These are phyloP conservation scores for Orbilia blumenaviensis DNA, from an alignment of 2,329 filamentous ascomycete genomes.

Conservation along the genomic window DNA sequence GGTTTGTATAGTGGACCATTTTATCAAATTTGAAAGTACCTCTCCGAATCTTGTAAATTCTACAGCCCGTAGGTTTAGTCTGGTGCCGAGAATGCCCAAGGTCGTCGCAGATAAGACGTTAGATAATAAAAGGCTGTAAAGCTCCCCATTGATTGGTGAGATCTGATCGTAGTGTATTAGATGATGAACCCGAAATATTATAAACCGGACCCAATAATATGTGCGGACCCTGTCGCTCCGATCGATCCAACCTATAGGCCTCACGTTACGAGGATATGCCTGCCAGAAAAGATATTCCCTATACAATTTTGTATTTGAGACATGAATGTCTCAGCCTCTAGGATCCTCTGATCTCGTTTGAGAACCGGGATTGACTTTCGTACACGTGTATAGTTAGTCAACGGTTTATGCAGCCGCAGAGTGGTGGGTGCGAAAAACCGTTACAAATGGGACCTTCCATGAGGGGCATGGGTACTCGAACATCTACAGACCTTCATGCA, in stretches of 20 bases:
- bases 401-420: background rate
- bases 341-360: background rate
- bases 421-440: background rate
- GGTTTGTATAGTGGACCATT: background rate
- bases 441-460: background rate
- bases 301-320: constrained; percentile 10
- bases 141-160: too few relatives aligned
- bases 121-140: too few relatives aligned
- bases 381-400: background rate
- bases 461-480: background rate
- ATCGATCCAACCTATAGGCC: constrained; percentile 35
- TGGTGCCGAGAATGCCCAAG: too few relatives aligned
- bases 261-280: background rate
- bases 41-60: background rate
- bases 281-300: background rate
- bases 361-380: background rate
- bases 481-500: background rate
- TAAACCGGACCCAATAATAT: too few relatives aligned
- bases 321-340: constrained; percentile 26
- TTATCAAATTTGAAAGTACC: background rate
- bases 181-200: too few relatives aligned
- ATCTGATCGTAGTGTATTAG: too few relatives aligned
- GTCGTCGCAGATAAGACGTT: too few relatives aligned
- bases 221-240: background rate
- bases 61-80: background rate